phyloP scores from a whole-genome alignment of 225 moss, liverwort and hornwort species.

The Sphagnum contortum region DNA sequence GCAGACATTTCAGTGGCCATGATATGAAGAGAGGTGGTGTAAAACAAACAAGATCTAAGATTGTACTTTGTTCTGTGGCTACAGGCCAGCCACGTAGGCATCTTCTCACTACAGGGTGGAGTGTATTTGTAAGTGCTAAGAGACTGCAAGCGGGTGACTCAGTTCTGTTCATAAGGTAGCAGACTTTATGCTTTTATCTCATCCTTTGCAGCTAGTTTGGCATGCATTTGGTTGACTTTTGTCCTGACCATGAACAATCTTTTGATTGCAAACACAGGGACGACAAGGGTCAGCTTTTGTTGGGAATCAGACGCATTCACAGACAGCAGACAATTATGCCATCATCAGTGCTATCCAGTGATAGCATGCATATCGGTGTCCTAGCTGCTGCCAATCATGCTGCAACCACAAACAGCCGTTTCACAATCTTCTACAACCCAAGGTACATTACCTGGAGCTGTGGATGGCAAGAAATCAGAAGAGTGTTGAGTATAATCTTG shows the following conservation, averaged over 20 bases:
- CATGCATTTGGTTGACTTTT: too few species aligned
- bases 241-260: too few species aligned
- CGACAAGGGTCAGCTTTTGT: slow-evolving; percentile 86
- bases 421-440: slow-evolving; percentile 96
- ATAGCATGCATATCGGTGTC: slow-evolving; percentile 98
- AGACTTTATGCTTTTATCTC: too few species aligned
- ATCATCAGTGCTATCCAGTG: slow-evolving; percentile 87
- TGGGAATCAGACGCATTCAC: slow-evolving; percentile 91
- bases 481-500: too few species aligned
- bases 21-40: background rate
- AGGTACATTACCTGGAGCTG: slow-evolving; percentile 35
- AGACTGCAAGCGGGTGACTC: slow-evolving; percentile 51
- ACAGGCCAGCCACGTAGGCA: slow-evolving; percentile 52
- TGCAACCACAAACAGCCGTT: slow-evolving; percentile 75
- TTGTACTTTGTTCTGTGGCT: background rate
- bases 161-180: slow-evolving; percentile 43
- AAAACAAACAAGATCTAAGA: background rate
- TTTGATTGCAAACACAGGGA: slow-evolving; percentile 27
- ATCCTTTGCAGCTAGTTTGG: too few species aligned
- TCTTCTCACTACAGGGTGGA: slow-evolving; percentile 51
- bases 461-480: too few species aligned
- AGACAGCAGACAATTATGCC: slow-evolving; percentile 91
- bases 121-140: slow-evolving; percentile 49
- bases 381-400: slow-evolving; percentile 98
- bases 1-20: too few species aligned